These are phyloP conservation scores for Extremus antarcticus DNA, from an alignment of 495 filamentous ascomycete species.

Conservation along the genomic window DNA sequence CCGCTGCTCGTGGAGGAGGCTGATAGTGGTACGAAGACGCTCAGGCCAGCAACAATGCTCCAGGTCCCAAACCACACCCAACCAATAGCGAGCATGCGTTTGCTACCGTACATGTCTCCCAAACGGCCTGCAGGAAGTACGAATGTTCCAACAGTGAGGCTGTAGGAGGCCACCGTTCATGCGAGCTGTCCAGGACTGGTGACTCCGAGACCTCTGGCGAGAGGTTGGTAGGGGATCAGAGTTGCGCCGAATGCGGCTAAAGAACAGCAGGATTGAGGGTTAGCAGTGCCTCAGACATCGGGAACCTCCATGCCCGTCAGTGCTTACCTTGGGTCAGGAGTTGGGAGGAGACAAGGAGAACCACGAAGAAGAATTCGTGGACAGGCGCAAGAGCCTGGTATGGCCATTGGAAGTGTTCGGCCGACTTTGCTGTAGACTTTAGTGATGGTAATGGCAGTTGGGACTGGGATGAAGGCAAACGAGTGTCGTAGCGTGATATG, in stretches of 20 bases:
- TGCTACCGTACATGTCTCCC: constrained; percentile 12
- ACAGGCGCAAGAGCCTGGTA: not conserved
- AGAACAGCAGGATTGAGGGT: too few species aligned
- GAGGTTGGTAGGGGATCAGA: not conserved
- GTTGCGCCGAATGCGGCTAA: not conserved
- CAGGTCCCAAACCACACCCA: constrained; percentile 13
- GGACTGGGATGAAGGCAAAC: too few species aligned
- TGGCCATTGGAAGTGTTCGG: not conserved
- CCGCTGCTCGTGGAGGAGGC: not conserved
- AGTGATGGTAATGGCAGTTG: too few species aligned
- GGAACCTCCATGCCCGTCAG: too few species aligned
- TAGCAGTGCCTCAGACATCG: too few species aligned
- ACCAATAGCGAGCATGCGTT: constrained; percentile 2
- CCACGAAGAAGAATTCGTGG: not conserved
- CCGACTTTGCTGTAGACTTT: too few species aligned
- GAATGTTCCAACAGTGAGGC: constrained; percentile 14
- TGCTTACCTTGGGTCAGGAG: not conserved
- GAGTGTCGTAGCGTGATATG: too few species aligned
- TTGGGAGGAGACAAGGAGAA: not conserved
- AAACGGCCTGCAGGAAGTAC: constrained; percentile 9
- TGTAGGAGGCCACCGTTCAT: constrained; percentile 10
- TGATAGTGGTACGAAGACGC: constrained; percentile 21
- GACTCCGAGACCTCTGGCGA: not conserved
- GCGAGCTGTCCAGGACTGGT: not conserved
- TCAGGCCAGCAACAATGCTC: constrained; percentile 39